Evolutionary conservation across 805 yeast genomes (phyloP).

Genomic region (Ogataea salicorniae): DNA sequence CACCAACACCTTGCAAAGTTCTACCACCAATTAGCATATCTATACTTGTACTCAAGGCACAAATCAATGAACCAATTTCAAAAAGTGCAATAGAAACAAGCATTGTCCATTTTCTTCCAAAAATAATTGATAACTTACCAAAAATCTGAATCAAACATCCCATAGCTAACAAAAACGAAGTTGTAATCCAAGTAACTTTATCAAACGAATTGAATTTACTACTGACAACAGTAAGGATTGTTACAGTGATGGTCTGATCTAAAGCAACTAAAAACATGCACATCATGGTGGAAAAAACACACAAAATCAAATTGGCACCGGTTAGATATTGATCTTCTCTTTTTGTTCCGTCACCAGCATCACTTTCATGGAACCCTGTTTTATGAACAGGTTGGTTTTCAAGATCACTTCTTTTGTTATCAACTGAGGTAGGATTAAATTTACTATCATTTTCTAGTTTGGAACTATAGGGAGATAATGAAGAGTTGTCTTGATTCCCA

Average conservation of each 20-base stretch:
- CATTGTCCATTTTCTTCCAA: constrained; percentile 51
- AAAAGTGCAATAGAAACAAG: constrained; percentile 47
- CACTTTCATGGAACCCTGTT: constrained; percentile 26
- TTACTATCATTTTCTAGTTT: too few relatives aligned
- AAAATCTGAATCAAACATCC: constrained; percentile 51
- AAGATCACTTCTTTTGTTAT: too few relatives aligned
- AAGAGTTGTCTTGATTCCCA: too few relatives aligned
- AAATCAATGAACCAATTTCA: constrained; percentile 56
- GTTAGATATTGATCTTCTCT: constrained; percentile 24
- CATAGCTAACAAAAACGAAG: constrained; percentile 51
- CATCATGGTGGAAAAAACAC: constrained; percentile 12
- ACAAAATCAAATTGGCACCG: constrained; percentile 17
- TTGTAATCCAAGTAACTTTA: constrained; percentile 53
- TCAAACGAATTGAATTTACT: constrained; percentile 44
- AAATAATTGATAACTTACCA: constrained; percentile 51
- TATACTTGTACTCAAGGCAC: constrained; percentile 53
- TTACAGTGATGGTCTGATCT: constrained; percentile 55
- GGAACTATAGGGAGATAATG: too few relatives aligned
- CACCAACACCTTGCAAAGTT: constrained; percentile 66
- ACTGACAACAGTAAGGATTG: constrained; percentile 46
- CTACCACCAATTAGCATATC: constrained; percentile 65
- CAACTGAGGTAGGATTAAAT: too few relatives aligned
- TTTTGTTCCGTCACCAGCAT: constrained; percentile 36
- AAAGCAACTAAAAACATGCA: constrained; percentile 35
- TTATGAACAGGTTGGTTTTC: not conserved